Base-by-base conservation (phyloP, 352 stramenopile species). In the Phytophthora meadii region DNA sequence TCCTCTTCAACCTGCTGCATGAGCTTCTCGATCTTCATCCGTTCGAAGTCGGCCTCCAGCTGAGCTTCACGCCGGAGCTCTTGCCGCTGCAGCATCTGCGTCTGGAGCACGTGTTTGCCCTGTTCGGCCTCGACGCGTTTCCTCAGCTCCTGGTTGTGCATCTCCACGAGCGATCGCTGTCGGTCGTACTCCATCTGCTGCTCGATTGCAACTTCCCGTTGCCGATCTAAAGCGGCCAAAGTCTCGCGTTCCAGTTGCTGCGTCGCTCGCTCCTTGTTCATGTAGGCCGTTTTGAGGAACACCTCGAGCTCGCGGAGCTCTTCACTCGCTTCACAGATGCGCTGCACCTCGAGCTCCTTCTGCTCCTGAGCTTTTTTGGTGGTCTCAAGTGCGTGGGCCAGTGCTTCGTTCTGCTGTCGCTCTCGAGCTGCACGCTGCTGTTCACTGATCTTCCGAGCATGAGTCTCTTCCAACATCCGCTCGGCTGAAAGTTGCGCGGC, bases 121-220 rank as follows among this genome's bases (percentile, higher is more conserved):
- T 88, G 69, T 32, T 84, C 79, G 17, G 89, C 89, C 56, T 93
- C 86, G 27, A 84, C 88, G 24, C 81, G 81, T 39, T 81, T 86
- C 25, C 34, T 45, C 9, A 92, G 58, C 36, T 87, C 81, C 7
- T 74, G 68, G 60, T 87, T 87, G 30, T 90, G 78, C 64, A 83
- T 78, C 11, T 90, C 78, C 15, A 89, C 79, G 34, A 97, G 79
- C 17, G 88, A 82, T 11, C 81, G 74, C 68, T 95, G 89, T 15
- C 92, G 83, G 61, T 97, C 88, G 59, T 92, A 89, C 75, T 98
- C 92, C 92, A 98, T 98, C 63, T 95, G 81, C 74, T 96, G 88
- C 66, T 98, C 90, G 32, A 98, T 97, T 11, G 90, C 90, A 30
- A 81, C 69, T 25, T 97, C 84, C 17, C 91, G 79, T 28, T 82